These are phyloP conservation scores for Dendrobium catenatum DNA, from an alignment of 106 monocot species.

Conservation along the genomic window DNA sequence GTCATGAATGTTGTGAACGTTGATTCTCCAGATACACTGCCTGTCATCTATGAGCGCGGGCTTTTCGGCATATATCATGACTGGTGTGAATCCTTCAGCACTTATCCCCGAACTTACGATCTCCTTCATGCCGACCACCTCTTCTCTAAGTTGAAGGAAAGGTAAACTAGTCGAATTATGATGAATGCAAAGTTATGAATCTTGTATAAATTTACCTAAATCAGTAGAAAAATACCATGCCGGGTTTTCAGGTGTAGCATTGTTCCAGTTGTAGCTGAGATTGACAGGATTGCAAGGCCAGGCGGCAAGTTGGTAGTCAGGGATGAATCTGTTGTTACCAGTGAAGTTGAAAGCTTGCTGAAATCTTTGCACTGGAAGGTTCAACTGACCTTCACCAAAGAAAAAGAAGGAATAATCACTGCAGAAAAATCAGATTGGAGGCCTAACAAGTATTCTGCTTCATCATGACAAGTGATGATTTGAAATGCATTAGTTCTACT, in stretches of 20 bases:
- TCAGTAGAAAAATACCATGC: background rate
- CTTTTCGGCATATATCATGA: constrained; percentile 74
- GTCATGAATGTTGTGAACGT: constrained; percentile 95
- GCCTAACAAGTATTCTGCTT: constrained; percentile 30
- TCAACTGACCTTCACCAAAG: constrained; percentile 39
- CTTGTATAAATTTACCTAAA: background rate
- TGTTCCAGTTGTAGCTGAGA: constrained; percentile 67
- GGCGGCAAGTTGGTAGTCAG: constrained; percentile 75
- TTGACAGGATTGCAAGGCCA: constrained; percentile 79
- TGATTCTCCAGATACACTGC: constrained; percentile 62
- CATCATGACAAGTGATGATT: constrained; percentile 14
- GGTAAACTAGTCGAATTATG: constrained; percentile 27
- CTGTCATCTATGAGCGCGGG: constrained; percentile 60
- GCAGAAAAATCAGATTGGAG: constrained; percentile 90
- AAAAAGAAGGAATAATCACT: constrained; percentile 47
- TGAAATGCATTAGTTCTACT: background rate
- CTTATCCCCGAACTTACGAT: constrained; percentile 68
- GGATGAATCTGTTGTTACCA: constrained; percentile 44
- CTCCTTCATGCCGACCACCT: constrained; percentile 61
- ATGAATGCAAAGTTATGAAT: background rate
- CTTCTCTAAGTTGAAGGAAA: constrained; percentile 64
- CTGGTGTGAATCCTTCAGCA: constrained; percentile 76
- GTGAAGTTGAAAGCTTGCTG: constrained; percentile 56
- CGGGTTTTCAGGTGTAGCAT: constrained; percentile 47
- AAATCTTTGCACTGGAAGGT: constrained; percentile 86